Evolutionary conservation across 305 asterid species (phyloP).

Genomic region (Stenogyne calaminthoides): DNA sequence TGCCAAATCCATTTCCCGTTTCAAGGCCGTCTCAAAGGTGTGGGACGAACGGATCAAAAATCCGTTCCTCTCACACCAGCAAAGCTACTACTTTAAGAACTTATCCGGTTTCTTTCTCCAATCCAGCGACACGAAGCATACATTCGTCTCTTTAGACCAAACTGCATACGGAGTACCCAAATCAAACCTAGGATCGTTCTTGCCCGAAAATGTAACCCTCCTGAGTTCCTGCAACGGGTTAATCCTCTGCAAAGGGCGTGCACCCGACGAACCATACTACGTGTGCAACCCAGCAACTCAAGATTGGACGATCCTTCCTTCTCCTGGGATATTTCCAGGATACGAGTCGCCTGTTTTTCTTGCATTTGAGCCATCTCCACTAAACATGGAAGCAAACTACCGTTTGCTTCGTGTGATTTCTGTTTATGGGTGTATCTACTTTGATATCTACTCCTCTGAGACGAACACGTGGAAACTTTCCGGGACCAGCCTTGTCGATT

Average conservation of each 20-base stretch:
- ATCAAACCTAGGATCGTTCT: constrained; percentile 28
- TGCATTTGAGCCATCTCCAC: constrained; percentile 55
- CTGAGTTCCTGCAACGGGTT: constrained; percentile 51
- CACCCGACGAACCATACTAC: constrained; percentile 14
- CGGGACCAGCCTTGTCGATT: not conserved
- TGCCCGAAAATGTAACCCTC: constrained; percentile 32
- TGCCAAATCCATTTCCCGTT: constrained; percentile 51
- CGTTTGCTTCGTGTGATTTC: constrained; percentile 41
- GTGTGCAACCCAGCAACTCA: constrained; percentile 60
- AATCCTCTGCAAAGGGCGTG: constrained; percentile 40
- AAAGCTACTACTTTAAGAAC: constrained; percentile 42
- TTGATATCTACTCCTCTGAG: constrained; percentile 50
- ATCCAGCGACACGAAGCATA: not conserved
- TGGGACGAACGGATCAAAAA: constrained; percentile 46
- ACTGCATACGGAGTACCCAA: constrained; percentile 47
- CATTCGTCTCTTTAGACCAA: constrained; percentile 32
- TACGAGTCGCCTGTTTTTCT: constrained; percentile 38
- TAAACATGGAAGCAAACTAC: constrained; percentile 41
- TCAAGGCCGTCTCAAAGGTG: constrained; percentile 49
- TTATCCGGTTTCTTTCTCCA: constrained; percentile 55
- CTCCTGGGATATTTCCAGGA: constrained; percentile 34
- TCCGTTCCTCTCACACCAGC: constrained; percentile 48
- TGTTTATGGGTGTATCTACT: constrained; percentile 29
- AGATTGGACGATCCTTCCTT: constrained; percentile 43
- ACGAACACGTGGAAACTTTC: constrained; percentile 36